Evolutionary conservation across 2,329 filamentous ascomycete species (phyloP).

Genomic region (Fusarium nanum): DNA sequence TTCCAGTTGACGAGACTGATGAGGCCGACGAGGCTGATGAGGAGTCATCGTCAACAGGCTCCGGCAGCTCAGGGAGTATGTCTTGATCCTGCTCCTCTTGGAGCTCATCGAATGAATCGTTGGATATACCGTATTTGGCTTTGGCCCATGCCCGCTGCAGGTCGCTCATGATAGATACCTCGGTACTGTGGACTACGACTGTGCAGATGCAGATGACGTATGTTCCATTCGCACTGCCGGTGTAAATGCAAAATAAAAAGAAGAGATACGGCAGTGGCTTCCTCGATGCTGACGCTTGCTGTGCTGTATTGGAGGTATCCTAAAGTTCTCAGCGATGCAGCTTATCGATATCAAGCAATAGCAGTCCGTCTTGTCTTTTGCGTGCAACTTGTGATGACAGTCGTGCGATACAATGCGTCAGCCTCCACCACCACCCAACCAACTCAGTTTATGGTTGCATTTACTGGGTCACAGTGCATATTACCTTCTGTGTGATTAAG

Average conservation of each 20-base stretch:
- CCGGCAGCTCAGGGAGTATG: slow-evolving; percentile 60
- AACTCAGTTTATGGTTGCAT: slow-evolving; percentile 13
- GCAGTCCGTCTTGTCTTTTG: slow-evolving; percentile 17
- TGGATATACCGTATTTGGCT: slow-evolving; percentile 72
- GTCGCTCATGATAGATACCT: slow-evolving; percentile 73
- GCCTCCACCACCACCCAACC: slow-evolving; percentile 25
- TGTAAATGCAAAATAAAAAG: slow-evolving; percentile 5
- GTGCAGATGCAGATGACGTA: slow-evolving; percentile 28
- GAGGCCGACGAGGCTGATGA: slow-evolving; percentile 80
- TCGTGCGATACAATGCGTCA: slow-evolving; percentile 28
- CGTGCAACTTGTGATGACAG: slow-evolving; percentile 29
- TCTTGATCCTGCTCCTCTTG: slow-evolving; percentile 64
- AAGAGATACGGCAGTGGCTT: neutral
- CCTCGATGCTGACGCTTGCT: slow-evolving; percentile 19
- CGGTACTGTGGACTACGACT: neutral
- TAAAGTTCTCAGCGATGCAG: slow-evolving; percentile 1
- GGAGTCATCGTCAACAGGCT: slow-evolving; percentile 69
- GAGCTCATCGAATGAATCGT: slow-evolving; percentile 62
- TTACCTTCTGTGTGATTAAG: neutral
- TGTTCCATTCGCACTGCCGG: slow-evolving; percentile 30
- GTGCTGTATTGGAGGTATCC: neutral
- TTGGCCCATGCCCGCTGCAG: slow-evolving; percentile 83
- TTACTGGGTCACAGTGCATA: slow-evolving; percentile 37
- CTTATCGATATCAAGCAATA: slow-evolving; percentile 22
- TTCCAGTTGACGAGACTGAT: slow-evolving; percentile 92